Evolutionary conservation across 2,329 filamentous ascomycete genomes (phyloP).

Genomic region (Aspergillus pseudonomiae): DNA sequence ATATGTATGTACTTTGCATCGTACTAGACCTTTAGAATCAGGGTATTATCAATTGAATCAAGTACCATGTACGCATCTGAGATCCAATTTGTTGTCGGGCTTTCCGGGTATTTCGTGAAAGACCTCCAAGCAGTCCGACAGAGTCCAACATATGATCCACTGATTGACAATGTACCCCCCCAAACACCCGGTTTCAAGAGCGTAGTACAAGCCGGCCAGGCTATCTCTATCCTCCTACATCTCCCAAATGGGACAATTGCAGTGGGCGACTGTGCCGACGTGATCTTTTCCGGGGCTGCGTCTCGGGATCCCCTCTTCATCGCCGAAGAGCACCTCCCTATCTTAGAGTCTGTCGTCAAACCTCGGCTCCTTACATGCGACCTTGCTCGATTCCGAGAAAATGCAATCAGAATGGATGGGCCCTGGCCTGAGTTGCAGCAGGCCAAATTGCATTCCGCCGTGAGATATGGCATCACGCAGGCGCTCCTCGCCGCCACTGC

Average conservation of each 20-base stretch:
- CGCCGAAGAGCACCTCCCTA: slow-evolving; percentile 18
- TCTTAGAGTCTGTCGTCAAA: slow-evolving; percentile 17
- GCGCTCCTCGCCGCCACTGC: slow-evolving; percentile 21
- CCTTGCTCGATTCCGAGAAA: slow-evolving; percentile 9
- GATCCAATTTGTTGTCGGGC: slow-evolving; percentile 20
- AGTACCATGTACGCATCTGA: slow-evolving; percentile 6
- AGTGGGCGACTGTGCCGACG: slow-evolving; percentile 23
- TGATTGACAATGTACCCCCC: slow-evolving; percentile 15
- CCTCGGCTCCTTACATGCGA: slow-evolving; percentile 21
- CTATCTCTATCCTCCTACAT: slow-evolving; percentile 21
- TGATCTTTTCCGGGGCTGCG: slow-evolving; percentile 25
- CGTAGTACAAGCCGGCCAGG: slow-evolving; percentile 19
- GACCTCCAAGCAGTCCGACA: slow-evolving; percentile 22
- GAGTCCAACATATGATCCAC: slow-evolving; percentile 19
- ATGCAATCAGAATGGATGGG: not conserved
- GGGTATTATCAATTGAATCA: not conserved
- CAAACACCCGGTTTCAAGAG: slow-evolving; percentile 20
- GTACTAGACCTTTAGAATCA: not conserved
- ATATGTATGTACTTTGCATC: not conserved
- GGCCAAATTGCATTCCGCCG: slow-evolving; percentile 17
- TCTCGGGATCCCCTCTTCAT: slow-evolving; percentile 22
- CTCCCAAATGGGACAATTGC: slow-evolving; percentile 16
- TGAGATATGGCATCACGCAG: slow-evolving; percentile 21
- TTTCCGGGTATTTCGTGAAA: slow-evolving; percentile 25
- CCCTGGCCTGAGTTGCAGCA: slow-evolving; percentile 1